Evolutionary conservation across 352 stramenopile genomes (phyloP).

Genomic region (Phytopythium boreale): DNA sequence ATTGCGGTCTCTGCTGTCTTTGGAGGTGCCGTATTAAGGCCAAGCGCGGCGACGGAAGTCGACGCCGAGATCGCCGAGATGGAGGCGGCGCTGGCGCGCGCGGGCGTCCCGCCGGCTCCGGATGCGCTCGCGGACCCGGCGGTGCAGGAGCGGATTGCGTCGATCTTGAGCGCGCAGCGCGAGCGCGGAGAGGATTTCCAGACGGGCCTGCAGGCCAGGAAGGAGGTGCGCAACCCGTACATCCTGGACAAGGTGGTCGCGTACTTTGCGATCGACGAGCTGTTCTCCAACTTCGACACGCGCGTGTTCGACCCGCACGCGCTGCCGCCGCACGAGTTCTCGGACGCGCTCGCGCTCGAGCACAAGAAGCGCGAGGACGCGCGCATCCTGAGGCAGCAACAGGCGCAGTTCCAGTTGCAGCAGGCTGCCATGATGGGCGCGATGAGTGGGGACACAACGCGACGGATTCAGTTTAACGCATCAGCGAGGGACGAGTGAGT

Average conservation of each 20-base stretch:
- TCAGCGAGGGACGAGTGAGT: slow-evolving; percentile 7
- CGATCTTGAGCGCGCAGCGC: slow-evolving; percentile 44
- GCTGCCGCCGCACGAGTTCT: slow-evolving; percentile 68
- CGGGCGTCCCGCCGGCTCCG: slow-evolving; percentile 40
- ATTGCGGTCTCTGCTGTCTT: neutral
- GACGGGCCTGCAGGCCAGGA: slow-evolving; percentile 68
- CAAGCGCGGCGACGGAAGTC: neutral
- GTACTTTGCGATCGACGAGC: slow-evolving; percentile 84
- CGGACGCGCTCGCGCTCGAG: slow-evolving; percentile 55
- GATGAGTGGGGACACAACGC: slow-evolving; percentile 1
- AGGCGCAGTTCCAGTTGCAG: slow-evolving; percentile 28
- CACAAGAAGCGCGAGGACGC: slow-evolving; percentile 57
- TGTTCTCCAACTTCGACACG: slow-evolving; percentile 62
- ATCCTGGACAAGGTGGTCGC: slow-evolving; percentile 86
- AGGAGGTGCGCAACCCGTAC: slow-evolving; percentile 85
- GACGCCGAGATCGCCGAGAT: slow-evolving; percentile 31
- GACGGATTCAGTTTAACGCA: slow-evolving; percentile 22
- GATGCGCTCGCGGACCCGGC: slow-evolving; percentile 19
- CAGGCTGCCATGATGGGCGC: slow-evolving; percentile 10
- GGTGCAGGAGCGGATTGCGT: slow-evolving; percentile 62
- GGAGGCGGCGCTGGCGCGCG: slow-evolving; percentile 30
- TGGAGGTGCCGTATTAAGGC: neutral
- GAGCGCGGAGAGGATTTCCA: slow-evolving; percentile 52
- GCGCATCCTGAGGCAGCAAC: slow-evolving; percentile 28
- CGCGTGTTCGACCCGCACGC: slow-evolving; percentile 70